Evolutionary conservation across 2,329 filamentous ascomycete genomes (phyloP).

Genomic region (Apiospora phragmitis): DNA sequence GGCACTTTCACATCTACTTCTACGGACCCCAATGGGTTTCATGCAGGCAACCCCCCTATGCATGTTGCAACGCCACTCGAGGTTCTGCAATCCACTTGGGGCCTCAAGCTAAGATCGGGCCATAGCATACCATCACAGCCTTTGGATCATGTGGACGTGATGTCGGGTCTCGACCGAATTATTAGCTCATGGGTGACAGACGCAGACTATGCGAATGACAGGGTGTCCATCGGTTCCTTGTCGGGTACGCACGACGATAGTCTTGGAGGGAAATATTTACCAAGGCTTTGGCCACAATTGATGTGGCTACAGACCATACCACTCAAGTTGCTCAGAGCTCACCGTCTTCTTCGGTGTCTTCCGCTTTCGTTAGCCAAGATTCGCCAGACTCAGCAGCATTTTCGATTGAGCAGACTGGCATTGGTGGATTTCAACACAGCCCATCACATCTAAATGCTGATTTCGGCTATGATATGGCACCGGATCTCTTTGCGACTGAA

Average conservation of each 20-base stretch:
- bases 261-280: too few relatives aligned
- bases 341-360: neutral
- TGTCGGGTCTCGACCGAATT: neutral
- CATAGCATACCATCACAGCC: neutral
- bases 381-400: neutral
- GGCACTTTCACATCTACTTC: neutral
- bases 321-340: neutral
- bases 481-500: neutral
- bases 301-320: neutral
- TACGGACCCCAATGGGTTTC: neutral
- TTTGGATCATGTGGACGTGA: neutral
- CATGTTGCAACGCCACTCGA: neutral
- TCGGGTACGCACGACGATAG: neutral
- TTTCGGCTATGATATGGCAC: neutral
- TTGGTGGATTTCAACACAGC: neutral
- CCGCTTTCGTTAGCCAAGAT: neutral
- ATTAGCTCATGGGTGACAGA: neutral
- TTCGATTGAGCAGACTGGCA: neutral
- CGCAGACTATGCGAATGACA: neutral
- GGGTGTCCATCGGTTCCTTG: neutral
- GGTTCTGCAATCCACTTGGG: neutral
- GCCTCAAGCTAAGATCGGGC: neutral
- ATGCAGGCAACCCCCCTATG: neutral
- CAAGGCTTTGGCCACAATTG: neutral
- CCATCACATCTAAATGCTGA: neutral